Conservation (phyloP, 805 yeast genomes). For the Spathaspora arborariae region DNA sequence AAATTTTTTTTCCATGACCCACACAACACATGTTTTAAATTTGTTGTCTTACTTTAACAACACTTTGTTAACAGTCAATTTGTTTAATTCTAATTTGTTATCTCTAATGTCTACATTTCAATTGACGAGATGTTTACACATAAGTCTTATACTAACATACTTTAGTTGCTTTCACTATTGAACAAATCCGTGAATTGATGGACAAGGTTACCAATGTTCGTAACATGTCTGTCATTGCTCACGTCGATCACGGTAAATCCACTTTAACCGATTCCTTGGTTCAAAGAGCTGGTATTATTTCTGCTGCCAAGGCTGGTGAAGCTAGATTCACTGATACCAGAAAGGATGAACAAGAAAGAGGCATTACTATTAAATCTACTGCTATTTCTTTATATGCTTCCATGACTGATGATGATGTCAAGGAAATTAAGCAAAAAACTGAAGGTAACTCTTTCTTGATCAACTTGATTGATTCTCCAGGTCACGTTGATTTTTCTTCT, state of each 20-base stretch:
- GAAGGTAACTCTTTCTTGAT: constrained; percentile 92
- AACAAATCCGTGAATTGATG: constrained; percentile 97
- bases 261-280: constrained; percentile 99
- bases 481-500: constrained; percentile 99
- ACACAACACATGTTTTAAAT: neutral
- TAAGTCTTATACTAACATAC: constrained; percentile 1
- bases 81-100: neutral
- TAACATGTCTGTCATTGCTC: constrained; percentile 99
- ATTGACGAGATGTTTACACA: neutral
- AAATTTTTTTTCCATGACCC: neutral
- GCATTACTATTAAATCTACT: constrained; percentile 98
- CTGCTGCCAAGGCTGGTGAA: constrained; percentile 99
- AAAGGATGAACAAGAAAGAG: constrained; percentile 99
- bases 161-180: constrained; percentile 49
- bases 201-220: constrained; percentile 99
- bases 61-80: neutral
- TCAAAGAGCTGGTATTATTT: constrained; percentile 98
- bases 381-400: constrained; percentile 95
- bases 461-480: constrained; percentile 99
- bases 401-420: constrained; percentile 79
- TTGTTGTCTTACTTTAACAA: neutral
- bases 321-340: constrained; percentile 99
- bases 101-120: neutral
- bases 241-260: constrained; percentile 99
- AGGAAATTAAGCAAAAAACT: constrained; percentile 88